These are phyloP conservation scores for Xylaria longipes DNA, from an alignment of 495 filamentous ascomycete species.

Conservation along the genomic window DNA sequence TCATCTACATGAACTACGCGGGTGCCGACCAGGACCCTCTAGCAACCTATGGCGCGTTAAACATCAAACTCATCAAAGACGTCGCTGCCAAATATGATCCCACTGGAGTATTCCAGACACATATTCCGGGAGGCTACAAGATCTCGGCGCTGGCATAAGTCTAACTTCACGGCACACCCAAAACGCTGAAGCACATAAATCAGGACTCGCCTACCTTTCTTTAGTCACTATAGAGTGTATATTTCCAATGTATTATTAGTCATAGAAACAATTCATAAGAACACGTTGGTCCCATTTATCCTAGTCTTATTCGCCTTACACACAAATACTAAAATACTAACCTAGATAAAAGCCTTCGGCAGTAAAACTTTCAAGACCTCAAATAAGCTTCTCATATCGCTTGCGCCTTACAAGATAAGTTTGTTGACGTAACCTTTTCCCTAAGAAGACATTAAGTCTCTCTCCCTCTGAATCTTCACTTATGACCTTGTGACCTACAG, in stretches of 20 bases:
- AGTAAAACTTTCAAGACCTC: too few species aligned
- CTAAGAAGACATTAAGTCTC: too few species aligned
- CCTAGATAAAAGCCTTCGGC: too few species aligned
- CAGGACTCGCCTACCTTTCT: not conserved
- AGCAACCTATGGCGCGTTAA: constrained; percentile 53
- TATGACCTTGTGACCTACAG: too few species aligned
- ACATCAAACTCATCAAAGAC: constrained; percentile 46
- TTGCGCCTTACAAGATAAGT: too few species aligned
- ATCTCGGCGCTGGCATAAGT: constrained; percentile 29
- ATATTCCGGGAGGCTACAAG: constrained; percentile 47
- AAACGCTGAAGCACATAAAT: not conserved
- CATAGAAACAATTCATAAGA: not conserved
- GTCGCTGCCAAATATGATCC: constrained; percentile 58
- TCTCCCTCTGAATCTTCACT: too few species aligned
- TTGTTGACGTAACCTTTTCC: too few species aligned
- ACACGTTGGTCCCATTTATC: not conserved
- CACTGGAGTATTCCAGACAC: constrained; percentile 53
- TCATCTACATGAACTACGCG: constrained; percentile 53
- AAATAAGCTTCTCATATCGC: too few species aligned
- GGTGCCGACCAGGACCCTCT: constrained; percentile 52
- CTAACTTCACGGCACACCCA: not conserved
- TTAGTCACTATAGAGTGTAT: not conserved
- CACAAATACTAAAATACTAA: too few species aligned
- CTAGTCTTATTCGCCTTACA: too few species aligned
- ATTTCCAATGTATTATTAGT: not conserved